Percentiles rank a stretch among this genome's conserved stretches.
phyloP scores from a whole-genome alignment of 139 green algal genomes.

The Chlorella sp. region DNA sequence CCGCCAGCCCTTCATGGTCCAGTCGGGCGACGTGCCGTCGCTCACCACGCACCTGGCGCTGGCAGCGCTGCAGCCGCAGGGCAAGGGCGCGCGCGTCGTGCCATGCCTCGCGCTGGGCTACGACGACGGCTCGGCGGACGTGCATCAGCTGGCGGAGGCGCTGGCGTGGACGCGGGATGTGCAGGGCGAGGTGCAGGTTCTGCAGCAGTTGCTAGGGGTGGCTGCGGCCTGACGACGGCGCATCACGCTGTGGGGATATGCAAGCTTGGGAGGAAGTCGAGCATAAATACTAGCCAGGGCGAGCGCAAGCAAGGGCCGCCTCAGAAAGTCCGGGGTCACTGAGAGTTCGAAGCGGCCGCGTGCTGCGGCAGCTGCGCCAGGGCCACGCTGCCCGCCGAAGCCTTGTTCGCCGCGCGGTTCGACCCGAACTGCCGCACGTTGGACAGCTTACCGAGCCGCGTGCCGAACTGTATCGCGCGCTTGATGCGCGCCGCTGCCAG shows the following conservation, averaged over 20 bases:
- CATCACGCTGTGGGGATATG: no score
- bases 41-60: background rate
- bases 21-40: background rate
- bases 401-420: constrained; percentile 71
- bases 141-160: constrained; percentile 10
- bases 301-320: no score
- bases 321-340: no score
- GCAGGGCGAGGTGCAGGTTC: background rate
- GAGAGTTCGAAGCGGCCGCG: no score
- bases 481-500: constrained; percentile 65
- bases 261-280: no score
- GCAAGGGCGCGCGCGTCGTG: background rate
- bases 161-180: background rate
- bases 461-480: constrained; percentile 92
- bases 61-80: background rate
- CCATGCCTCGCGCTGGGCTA: constrained; percentile 16
- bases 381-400: background rate
- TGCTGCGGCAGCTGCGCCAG: background rate
- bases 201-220: background rate
- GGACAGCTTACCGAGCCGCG: constrained; percentile 64
- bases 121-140: constrained; percentile 31
- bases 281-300: no score
- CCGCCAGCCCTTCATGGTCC: background rate
- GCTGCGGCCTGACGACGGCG: background rate
- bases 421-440: constrained; percentile 83